Percentiles rank a stretch among this genome's conserved stretches.
phyloP scores from a whole-genome alignment of 2,329 filamentous ascomycete species.

The Xylaria sp. region DNA sequence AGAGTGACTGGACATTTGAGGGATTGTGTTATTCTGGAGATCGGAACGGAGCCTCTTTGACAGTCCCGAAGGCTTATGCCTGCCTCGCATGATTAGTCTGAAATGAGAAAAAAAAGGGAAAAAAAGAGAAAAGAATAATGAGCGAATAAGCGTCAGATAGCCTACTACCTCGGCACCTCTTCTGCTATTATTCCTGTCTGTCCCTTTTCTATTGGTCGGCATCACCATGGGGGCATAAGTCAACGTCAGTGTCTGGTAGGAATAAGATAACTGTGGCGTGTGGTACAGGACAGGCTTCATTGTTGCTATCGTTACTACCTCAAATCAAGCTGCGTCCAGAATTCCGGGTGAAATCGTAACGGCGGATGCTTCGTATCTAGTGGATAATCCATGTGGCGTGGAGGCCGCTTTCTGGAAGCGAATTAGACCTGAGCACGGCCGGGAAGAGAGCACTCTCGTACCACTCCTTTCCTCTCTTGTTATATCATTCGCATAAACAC shows the following conservation, averaged over 20 bases:
- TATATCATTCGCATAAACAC: slow-evolving; percentile 11
- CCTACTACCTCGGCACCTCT: not conserved
- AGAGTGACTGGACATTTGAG: slow-evolving; percentile 1
- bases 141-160: slow-evolving; percentile 22
- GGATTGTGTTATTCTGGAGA: slow-evolving; percentile 1
- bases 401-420: not conserved
- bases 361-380: not conserved
- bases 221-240: not conserved
- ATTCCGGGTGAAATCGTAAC: not conserved
- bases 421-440: slow-evolving; percentile 3
- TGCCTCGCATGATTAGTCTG: slow-evolving; percentile 24
- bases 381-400: slow-evolving; percentile 10
- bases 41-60: slow-evolving; percentile 8
- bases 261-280: slow-evolving; percentile 7
- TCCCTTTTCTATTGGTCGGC: slow-evolving; percentile 13
- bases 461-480: not conserved
- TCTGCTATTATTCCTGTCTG: not conserved
- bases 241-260: not conserved
- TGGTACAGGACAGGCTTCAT: slow-evolving; percentile 10
- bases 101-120: not conserved
- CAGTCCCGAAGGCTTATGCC: slow-evolving; percentile 1
- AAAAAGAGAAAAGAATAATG: not conserved
- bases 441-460: slow-evolving; percentile 1
- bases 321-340: slow-evolving; percentile 5
- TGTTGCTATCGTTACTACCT: not conserved